These are phyloP conservation scores for Cryomyces antarcticus DNA, from an alignment of 495 filamentous ascomycete genomes.

Conservation along the genomic window DNA sequence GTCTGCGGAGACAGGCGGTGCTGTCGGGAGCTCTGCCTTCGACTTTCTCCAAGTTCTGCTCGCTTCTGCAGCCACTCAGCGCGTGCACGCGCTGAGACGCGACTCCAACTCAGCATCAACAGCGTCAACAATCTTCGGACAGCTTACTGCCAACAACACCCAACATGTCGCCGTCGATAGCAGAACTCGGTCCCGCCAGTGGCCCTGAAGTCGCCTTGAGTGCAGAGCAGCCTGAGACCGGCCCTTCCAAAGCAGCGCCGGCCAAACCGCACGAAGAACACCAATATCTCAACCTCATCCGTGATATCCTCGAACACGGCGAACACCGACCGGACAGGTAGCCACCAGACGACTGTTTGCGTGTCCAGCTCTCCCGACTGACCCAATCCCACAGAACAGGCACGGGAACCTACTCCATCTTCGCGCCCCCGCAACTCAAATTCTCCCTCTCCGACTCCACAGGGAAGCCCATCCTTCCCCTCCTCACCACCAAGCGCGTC, in stretches of 20 bases:
- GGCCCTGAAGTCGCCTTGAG: slow-evolving; percentile 1
- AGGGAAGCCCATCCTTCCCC: slow-evolving; percentile 41
- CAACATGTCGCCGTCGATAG: slow-evolving; percentile 6
- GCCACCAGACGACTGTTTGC: background rate
- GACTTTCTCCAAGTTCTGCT: too few relatives aligned
- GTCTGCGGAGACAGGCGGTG: too few relatives aligned
- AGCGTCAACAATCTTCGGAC: too few relatives aligned
- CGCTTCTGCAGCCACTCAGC: too few relatives aligned
- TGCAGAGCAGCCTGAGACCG: background rate
- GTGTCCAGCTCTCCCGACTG: background rate
- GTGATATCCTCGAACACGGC: slow-evolving; percentile 49
- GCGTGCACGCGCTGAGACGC: too few relatives aligned
- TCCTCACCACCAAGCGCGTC: slow-evolving; percentile 93
- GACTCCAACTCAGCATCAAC: too few relatives aligned
- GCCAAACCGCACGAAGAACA: slow-evolving; percentile 17
- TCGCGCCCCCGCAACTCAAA: slow-evolving; percentile 66
- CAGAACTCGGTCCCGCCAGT: slow-evolving; percentile 8
- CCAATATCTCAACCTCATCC: slow-evolving; percentile 32
- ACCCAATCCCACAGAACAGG: slow-evolving; percentile 40
- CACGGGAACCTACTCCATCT: slow-evolving; percentile 77
- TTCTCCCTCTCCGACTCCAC: slow-evolving; percentile 44
- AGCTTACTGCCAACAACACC: background rate
- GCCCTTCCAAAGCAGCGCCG: background rate
- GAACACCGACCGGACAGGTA: slow-evolving; percentile 67
- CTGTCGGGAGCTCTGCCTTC: too few relatives aligned